Evolutionary conservation across 495 filamentous ascomycete genomes (phyloP), one percentile per base, ranked within the genome.

Genomic region (Thozetella sp.): DNA sequence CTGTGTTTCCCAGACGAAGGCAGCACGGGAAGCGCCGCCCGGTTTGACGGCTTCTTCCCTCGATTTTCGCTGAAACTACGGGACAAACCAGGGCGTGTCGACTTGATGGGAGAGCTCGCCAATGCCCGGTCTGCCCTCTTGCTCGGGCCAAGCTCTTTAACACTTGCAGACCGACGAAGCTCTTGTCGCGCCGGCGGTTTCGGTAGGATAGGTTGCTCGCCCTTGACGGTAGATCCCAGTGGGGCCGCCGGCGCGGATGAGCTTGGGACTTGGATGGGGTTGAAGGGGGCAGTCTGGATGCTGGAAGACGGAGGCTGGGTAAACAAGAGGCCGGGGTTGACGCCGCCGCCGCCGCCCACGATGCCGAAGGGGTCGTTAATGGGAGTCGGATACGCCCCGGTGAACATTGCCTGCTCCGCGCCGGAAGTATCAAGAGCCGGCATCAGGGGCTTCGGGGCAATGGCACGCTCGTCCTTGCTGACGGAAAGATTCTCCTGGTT

Each of bases 1-100:
- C 61, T 60, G 11, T 68, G 62, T 22, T 62, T 65, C 12, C 55
- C 37, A 22, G 69, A 62, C 11, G 77, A 72, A 24, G 72, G 76
- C 3, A 80, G 66, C 17, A 67, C 68, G 6, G 76, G 70, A 27
- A 80, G 58, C 3, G 70, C 45, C 10, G 66, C 55, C 54, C 73
- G 70, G 19, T 67, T 63, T 2, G 51, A 45, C 12, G 64, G 55
- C 51, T 76, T 79, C 63, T 76, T 74, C 2, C 69, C 73, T 34
- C 75, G 62, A 40, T 65, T 79, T 59, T 86, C 83, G 61, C 82
- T 90, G 19, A 85, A 65, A 65, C 89, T 91, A 34, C 88, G 83
- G 22, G 83, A 83, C 40, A 91, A 63, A 0, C 78, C 79, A 6
- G 86, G 85, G 11, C 84, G 82, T 24, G 74, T 70, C 1, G 74